Evolutionary conservation across 2,329 filamentous ascomycete genomes (phyloP), one percentile per base, ranked within the genome.

Genomic region (Fusarium sp.): DNA sequence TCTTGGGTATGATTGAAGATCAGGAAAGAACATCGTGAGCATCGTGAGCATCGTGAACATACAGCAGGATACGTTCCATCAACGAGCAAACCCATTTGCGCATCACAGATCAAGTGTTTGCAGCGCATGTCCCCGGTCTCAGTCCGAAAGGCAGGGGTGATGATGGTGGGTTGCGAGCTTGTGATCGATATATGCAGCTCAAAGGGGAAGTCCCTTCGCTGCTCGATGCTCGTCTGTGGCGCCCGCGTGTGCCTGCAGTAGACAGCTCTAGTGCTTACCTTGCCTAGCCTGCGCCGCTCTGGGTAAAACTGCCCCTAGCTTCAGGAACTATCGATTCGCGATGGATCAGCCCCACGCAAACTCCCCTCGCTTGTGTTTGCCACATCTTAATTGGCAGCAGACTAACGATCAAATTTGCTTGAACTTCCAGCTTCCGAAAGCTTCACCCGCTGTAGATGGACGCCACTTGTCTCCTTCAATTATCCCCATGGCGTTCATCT

Each of bases 241-340:
- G 66, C 35, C 32, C 47, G 56, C 52, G 17, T 68, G 66, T 68
- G 48, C 65, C 66, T 68, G 66, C 66, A 69, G 61, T 58, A 69
- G 28, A 30, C 28, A 30, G 10, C 11, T 30, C 11, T 30, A 30
- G 28, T 30, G 28, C 28, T 30, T 30, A 28, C 9, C 26, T 11
- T 10, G 26, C 32, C 24, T 60, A 43, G 41, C 24, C 35, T 14
- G 39, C 37, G 53, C 54, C 51, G 54, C 35, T 40, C 30, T 37
- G 54, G 48, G 35, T 20, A 59, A 44, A 44, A 47, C 39, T 49
- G 32, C 37, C 22, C 28, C 32, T 73, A 74, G 71, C 57, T 64
- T 40, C 54, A 66, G 65, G 62, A 26, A 72, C 70, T 72, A 72
- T 72, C 63, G 70, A 65, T 65, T 60, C 60, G 43, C 26, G 53